Evolutionary conservation across 306 rosid species (phyloP).

Genomic region (Quercus agrifolia): DNA sequence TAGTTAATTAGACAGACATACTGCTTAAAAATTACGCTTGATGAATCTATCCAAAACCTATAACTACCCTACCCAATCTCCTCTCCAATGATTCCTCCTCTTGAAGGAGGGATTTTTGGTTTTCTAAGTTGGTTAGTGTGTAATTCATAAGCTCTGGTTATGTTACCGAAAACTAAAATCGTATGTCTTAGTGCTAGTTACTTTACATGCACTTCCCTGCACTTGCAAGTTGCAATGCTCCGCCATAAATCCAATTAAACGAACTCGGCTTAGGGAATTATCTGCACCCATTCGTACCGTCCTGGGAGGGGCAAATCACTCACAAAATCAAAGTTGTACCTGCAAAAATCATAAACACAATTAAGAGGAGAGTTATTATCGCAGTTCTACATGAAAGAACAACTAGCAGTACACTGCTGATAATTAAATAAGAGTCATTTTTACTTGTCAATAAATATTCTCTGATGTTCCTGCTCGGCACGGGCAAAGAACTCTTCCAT

Average conservation of each 20-base stretch:
- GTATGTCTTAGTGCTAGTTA: slow-evolving; percentile 12
- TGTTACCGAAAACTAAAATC: slow-evolving; percentile 34
- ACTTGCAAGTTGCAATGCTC: slow-evolving; percentile 11
- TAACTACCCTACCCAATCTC: slow-evolving; percentile 23
- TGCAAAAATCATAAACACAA: slow-evolving; percentile 30
- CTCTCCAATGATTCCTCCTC: slow-evolving; percentile 21
- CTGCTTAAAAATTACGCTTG: slow-evolving; percentile 30
- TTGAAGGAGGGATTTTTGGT: slow-evolving; percentile 20
- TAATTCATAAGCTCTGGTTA: background rate
- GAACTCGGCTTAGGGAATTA: slow-evolving; percentile 38
- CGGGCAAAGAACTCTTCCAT: slow-evolving; percentile 79
- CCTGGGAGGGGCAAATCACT: slow-evolving; percentile 75
- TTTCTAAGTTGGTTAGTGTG: slow-evolving; percentile 27
- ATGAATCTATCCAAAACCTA: background rate
- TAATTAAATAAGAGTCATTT: background rate
- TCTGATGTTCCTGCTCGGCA: slow-evolving; percentile 82
- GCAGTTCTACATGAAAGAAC: background rate
- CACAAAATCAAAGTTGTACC: slow-evolving; percentile 83
- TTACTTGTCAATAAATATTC: slow-evolving; percentile 66
- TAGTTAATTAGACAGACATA: slow-evolving; percentile 35
- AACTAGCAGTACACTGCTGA: no score
- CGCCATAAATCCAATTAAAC: slow-evolving; percentile 13
- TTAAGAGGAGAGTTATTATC: background rate
- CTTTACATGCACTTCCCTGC: background rate
- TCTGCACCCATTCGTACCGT: slow-evolving; percentile 83